phyloP scores from a whole-genome alignment of 495 filamentous ascomycete genomes.

The Neurospora tetraspora region DNA sequence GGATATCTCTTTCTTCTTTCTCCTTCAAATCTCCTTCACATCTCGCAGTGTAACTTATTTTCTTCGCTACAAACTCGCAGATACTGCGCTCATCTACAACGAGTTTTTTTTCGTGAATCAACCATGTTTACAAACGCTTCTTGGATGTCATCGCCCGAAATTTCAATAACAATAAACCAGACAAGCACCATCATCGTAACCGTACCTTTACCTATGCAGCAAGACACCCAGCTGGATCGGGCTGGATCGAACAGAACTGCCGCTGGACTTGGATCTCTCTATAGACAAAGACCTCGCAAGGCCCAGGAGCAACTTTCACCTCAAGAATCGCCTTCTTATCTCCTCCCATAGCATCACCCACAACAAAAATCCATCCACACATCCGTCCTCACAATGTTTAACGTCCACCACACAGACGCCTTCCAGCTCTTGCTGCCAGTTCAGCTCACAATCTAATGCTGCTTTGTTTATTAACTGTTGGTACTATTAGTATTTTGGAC shows the following conservation, averaged over 20 bases:
- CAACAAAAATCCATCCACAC: not conserved
- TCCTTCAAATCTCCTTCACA: not conserved
- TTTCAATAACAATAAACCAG: not conserved
- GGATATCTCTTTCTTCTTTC: not conserved
- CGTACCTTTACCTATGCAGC: not conserved
- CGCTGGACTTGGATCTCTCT: not conserved
- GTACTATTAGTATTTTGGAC: too few species aligned
- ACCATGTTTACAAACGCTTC: not conserved
- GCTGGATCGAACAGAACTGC: not conserved
- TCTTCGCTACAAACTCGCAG: not conserved
- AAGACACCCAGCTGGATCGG: not conserved
- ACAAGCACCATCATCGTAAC: not conserved
- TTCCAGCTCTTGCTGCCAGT: too few species aligned
- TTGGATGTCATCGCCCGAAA: not conserved
- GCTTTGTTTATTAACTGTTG: too few species aligned
- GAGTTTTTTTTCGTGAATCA: not conserved
- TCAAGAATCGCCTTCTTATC: not conserved
- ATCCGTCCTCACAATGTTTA: not conserved
- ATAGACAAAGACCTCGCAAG: not conserved
- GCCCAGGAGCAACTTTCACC: not conserved
- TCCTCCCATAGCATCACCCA: not conserved
- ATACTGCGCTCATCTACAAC: not conserved
- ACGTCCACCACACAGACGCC: too few species aligned
- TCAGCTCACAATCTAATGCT: too few species aligned
- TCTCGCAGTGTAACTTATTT: not conserved